phyloP scores from a whole-genome alignment of 208 protist genomes.

The Crithidia fasciculata region DNA sequence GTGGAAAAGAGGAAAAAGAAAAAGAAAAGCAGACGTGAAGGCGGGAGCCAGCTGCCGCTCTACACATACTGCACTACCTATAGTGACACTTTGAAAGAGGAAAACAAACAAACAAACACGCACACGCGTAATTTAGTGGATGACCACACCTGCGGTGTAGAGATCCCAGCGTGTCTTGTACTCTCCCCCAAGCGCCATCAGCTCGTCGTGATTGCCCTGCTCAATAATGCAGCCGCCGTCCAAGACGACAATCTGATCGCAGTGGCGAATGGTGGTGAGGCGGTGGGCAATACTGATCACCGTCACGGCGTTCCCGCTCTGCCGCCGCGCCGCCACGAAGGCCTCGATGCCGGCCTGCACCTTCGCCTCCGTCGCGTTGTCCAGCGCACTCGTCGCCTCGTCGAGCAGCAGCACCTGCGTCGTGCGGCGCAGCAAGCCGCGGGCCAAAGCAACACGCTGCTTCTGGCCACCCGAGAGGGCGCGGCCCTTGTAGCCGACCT shows the following conservation, averaged over 20 bases:
- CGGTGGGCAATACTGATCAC: slow-evolving; percentile 87
- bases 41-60: no score
- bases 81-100: background rate
- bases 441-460: slow-evolving; percentile 75
- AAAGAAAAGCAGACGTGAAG: background rate
- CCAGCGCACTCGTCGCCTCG: slow-evolving; percentile 86
- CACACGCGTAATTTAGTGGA: background rate
- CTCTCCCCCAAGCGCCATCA: slow-evolving; percentile 77
- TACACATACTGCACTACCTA: no score
- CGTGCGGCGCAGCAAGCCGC: slow-evolving; percentile 67
- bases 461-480: slow-evolving; percentile 73
- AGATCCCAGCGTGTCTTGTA: slow-evolving; percentile 74
- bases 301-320: slow-evolving; percentile 44
- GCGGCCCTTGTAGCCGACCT: slow-evolving; percentile 73
- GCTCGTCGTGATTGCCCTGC: slow-evolving; percentile 74
- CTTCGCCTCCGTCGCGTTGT: slow-evolving; percentile 78
- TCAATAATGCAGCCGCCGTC: slow-evolving; percentile 77
- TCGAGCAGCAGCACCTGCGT: slow-evolving; percentile 75
- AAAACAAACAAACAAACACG: background rate
- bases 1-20: background rate
- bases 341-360: slow-evolving; percentile 74
- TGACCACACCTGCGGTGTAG: slow-evolving; percentile 35
- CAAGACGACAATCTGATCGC: slow-evolving; percentile 75
- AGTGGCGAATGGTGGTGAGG: slow-evolving; percentile 79
- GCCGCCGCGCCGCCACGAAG: slow-evolving; percentile 25